Evolutionary conservation across 495 filamentous ascomycete genomes (phyloP).

Genomic region (Tuber magnatum): DNA sequence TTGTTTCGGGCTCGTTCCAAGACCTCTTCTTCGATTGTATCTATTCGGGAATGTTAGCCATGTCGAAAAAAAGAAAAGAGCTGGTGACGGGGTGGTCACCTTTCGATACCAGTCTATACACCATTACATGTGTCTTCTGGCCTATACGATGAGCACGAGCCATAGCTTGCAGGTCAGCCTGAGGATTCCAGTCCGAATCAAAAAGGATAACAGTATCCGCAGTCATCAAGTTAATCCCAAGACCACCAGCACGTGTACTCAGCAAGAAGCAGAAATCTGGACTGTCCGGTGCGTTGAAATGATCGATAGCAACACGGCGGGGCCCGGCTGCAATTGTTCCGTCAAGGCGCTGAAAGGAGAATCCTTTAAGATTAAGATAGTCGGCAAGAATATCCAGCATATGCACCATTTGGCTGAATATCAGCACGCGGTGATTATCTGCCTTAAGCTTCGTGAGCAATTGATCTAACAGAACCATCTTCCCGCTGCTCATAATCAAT

Average conservation of each 20-base stretch:
- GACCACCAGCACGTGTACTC: slow-evolving; percentile 88
- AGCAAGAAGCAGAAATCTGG: slow-evolving; percentile 93
- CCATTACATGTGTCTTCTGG: slow-evolving; percentile 87
- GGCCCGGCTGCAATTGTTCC: slow-evolving; percentile 82
- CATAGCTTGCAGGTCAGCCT: slow-evolving; percentile 98
- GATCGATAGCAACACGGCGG: slow-evolving; percentile 86
- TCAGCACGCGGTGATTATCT: slow-evolving; percentile 89
- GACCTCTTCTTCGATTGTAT: slow-evolving; percentile 96
- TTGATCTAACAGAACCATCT: slow-evolving; percentile 97
- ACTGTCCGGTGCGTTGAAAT: slow-evolving; percentile 92
- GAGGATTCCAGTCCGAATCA: slow-evolving; percentile 98
- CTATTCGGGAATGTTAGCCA: slow-evolving; percentile 41
- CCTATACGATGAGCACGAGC: slow-evolving; percentile 95
- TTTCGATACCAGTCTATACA: slow-evolving; percentile 91
- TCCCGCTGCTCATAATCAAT: slow-evolving; percentile 91
- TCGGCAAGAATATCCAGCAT: slow-evolving; percentile 95
- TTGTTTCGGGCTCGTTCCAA: slow-evolving; percentile 94
- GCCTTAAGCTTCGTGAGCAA: slow-evolving; percentile 82
- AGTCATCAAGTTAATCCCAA: slow-evolving; percentile 98
- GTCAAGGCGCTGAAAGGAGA: slow-evolving; percentile 88
- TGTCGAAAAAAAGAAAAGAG: not conserved
- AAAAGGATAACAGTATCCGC: slow-evolving; percentile 97
- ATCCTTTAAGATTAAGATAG: slow-evolving; percentile 80
- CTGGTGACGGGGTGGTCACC: slow-evolving; percentile 17
- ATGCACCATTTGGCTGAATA: slow-evolving; percentile 99